phyloP scores from a whole-genome alignment of 176 grass and related monocot genomes.

The Secale cereale region DNA sequence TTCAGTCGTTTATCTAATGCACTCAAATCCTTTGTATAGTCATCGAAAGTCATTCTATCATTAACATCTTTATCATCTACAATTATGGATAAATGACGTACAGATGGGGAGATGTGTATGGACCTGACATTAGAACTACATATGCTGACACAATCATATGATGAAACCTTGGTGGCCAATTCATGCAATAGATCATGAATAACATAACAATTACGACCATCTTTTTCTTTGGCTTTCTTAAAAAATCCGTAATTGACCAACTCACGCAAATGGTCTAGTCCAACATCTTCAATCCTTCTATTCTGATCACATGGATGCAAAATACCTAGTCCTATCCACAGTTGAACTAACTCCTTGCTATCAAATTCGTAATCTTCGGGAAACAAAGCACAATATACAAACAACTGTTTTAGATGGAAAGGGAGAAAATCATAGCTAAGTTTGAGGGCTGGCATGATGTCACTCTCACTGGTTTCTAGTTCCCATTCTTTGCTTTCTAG shows the following conservation, averaged over 20 bases:
- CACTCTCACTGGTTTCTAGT: not conserved
- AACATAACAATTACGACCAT: not conserved
- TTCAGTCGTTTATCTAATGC: not conserved
- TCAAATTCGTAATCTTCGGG: not conserved
- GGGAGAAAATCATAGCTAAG: conserved; percentile 30
- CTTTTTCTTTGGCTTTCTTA: not conserved
- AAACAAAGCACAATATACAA: not conserved
- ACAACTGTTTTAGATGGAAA: conserved; percentile 20
- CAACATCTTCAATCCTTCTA: not conserved
- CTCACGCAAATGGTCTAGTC: not conserved
- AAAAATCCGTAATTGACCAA: not conserved
- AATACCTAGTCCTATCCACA: not conserved
- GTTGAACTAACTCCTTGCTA: not conserved
- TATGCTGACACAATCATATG: conserved; percentile 22
- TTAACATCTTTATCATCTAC: not conserved
- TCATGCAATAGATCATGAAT: conserved; percentile 34
- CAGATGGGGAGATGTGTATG: not conserved
- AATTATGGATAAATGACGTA: conserved; percentile 28
- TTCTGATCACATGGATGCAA: not conserved
- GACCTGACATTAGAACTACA: not conserved
- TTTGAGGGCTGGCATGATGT: conserved; percentile 39
- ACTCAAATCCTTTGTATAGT: not conserved
- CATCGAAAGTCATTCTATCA: not conserved
- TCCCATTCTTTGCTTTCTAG: conserved; percentile 28
- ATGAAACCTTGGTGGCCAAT: not conserved